Evolutionary conservation across 108 stramenopile species (phyloP).

Genomic region (Cyclotella cryptica): DNA sequence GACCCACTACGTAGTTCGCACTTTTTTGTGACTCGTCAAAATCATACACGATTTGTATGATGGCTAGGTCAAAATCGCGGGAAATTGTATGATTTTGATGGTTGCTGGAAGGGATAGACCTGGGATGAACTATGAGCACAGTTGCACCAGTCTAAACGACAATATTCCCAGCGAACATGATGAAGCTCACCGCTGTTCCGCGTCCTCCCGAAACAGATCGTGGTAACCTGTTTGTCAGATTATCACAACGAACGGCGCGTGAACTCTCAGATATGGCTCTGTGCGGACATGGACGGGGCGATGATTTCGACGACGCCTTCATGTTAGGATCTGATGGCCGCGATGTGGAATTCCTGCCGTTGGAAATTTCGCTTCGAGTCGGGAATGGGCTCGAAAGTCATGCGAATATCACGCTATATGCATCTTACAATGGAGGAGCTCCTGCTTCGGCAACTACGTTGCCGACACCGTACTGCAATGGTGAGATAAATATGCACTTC

Average conservation of each 20-base stretch:
- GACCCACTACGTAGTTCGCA: no score
- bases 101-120: no score
- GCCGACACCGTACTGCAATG: conserved; percentile 7
- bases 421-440: conserved; percentile 78
- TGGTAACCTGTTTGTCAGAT: conserved; percentile 12
- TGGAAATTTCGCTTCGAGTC: not conserved
- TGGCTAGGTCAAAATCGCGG: no score
- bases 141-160: no score
- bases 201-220: conserved; percentile 17
- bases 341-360: no score
- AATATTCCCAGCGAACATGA: not conserved
- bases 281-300: not conserved
- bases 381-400: not conserved
- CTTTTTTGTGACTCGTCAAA: no score
- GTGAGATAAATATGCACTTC: not conserved
- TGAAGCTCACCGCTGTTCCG: conserved; percentile 14
- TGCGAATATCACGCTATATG: conserved; percentile 47
- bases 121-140: no score
- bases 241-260: not conserved
- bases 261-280: conserved; percentile 2
- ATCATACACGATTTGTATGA: no score
- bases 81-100: no score
- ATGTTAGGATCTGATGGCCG: not conserved
- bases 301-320: not conserved
- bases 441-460: conserved; percentile 19